Base-by-base conservation (phyloP, 2,329 filamentous ascomycete genomes). In the Arthrobotrys entomopaga region DNA sequence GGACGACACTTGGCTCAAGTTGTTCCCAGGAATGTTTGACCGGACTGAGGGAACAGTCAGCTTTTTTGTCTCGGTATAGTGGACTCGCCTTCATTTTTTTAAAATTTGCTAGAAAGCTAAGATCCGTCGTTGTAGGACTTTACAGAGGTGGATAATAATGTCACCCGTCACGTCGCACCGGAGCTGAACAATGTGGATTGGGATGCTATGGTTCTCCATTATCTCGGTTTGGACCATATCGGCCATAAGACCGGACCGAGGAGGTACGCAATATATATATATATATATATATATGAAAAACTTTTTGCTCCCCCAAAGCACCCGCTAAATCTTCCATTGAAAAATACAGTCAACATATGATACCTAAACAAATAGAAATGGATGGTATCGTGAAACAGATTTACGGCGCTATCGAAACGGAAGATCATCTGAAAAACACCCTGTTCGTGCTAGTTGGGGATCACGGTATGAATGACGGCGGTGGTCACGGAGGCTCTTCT, bases 381-480 rank as follows among this genome's bases (percentile, higher is more conserved):
- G 94, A 98, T 79, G 85, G 82, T 0, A 90, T 98, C 76, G 89
- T 97, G 43, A 84, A 85, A 75, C 83, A 87, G 67, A 90, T 99
- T 24, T 97, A 92, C 79, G 83, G 85, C 11, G 90, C 91, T 5
- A 90, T 99, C 77, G 86, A 90, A 79, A 85, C 85, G 2, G 83
- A 91, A 65, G 80, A 86, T 0, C 90, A 97, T 81, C 87, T 97
- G 0, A 80, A 87, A 34, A 90, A 91, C 3, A 93, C 94, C 0
- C 83, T 99, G 1, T 86, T 99, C 52, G 89, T 99, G 2, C 83
- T 99, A 5, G 92, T 90, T 66, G 95, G 95, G 65, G 96, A 99
- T 79, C 95, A 99, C 80, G 95, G 95, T n/a, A 99, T 99, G 95
- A 99, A 98, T 78, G 94, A 98, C 78, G 95, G 92, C 19, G 95